phyloP scores from a whole-genome alignment of 345 rosid genomes.

The Citrus reticulata region DNA sequence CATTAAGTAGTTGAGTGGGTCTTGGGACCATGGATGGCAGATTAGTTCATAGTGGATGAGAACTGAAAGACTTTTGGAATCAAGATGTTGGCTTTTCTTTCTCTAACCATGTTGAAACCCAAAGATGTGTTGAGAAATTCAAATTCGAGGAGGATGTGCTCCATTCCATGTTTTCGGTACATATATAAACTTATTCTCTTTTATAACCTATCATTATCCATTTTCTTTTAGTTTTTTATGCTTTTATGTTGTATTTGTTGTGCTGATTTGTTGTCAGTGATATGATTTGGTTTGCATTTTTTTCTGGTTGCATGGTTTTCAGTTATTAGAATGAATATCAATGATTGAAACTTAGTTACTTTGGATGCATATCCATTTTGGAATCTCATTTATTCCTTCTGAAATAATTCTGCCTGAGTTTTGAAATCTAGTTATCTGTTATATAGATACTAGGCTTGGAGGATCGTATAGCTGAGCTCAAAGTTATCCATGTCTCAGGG shows the following conservation, averaged over 20 bases:
- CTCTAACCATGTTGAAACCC: neutral
- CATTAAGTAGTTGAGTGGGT: neutral
- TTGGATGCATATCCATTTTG: neutral
- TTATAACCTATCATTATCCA: neutral
- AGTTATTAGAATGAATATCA: neutral
- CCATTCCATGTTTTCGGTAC: neutral
- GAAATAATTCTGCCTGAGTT: neutral
- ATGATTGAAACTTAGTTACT: neutral
- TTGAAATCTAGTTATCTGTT: constrained; percentile 9
- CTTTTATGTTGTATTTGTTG: neutral
- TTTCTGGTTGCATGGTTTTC: neutral
- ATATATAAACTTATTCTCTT: neutral
- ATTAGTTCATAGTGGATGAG: neutral
- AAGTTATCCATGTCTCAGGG: constrained; percentile 89
- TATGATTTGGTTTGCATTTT: neutral
- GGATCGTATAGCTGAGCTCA: constrained; percentile 48
- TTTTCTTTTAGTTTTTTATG: neutral
- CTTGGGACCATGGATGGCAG: neutral
- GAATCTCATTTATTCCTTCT: neutral
- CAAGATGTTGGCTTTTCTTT: neutral
- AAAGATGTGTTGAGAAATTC: neutral
- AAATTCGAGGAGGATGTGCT: neutral
- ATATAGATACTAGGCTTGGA: constrained; percentile 71
- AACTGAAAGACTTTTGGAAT: neutral
- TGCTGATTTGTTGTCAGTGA: neutral